Conservation (phyloP, 192 early-diverging fungal species). For the Backusella macrospora region DNA sequence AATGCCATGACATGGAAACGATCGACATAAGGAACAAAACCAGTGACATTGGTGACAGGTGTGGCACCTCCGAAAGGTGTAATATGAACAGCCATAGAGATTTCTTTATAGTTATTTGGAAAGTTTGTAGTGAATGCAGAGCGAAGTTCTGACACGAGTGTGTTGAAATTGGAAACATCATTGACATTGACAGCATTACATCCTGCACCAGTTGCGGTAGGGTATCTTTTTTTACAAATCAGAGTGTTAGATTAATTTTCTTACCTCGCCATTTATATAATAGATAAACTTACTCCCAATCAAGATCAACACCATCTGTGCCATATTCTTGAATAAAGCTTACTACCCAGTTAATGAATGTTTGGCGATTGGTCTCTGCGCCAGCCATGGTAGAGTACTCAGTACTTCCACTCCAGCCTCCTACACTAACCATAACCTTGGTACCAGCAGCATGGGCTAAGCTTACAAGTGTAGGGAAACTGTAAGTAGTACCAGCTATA, state of each 20-base stretch:
- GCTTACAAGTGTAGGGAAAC: slow-evolving; percentile 9
- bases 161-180: slow-evolving; percentile 59
- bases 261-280: not conserved
- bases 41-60: slow-evolving; percentile 59
- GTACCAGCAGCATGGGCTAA: slow-evolving; percentile 19
- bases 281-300: slow-evolving; percentile 50
- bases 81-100: slow-evolving; percentile 67
- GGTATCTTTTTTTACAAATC: slow-evolving; percentile 43
- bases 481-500: not conserved
- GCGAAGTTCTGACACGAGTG: slow-evolving; percentile 61
- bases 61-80: slow-evolving; percentile 57
- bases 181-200: slow-evolving; percentile 57
- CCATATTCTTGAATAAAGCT: slow-evolving; percentile 49
- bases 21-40: slow-evolving; percentile 60
- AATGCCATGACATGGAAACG: slow-evolving; percentile 73
- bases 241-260: not conserved
- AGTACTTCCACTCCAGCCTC: slow-evolving; percentile 68
- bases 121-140: slow-evolving; percentile 47
- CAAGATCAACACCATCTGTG: slow-evolving; percentile 78
- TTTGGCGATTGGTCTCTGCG: slow-evolving; percentile 38
- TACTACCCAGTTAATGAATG: slow-evolving; percentile 53
- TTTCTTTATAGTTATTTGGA: slow-evolving; percentile 46
- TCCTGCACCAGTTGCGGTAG: slow-evolving; percentile 58
- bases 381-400: slow-evolving; percentile 57
- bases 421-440: slow-evolving; percentile 54